Evolutionary conservation across 495 filamentous ascomycete species (phyloP).

Genomic region (Parathielavia appendiculata): DNA sequence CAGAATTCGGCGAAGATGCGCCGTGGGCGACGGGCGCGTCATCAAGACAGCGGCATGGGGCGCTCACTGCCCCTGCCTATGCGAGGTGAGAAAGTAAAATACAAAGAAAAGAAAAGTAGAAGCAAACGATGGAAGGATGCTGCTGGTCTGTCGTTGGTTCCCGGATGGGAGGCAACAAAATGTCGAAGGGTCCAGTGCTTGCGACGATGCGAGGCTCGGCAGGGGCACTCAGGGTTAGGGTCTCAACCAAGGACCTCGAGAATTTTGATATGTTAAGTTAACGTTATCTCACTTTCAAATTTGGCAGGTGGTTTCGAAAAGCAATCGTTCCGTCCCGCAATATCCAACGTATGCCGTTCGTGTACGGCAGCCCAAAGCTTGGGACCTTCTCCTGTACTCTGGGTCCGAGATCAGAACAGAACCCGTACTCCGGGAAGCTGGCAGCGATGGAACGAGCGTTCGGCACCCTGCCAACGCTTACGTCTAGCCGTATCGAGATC

Average conservation of each 20-base stretch:
- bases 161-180: too few species aligned
- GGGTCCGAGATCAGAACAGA: neutral
- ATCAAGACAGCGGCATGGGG: constrained; percentile 40
- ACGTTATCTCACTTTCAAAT: too few species aligned
- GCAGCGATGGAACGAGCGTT: neutral
- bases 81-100: neutral
- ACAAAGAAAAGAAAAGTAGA: constrained; percentile 1
- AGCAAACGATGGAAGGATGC: constrained; percentile 3
- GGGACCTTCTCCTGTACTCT: neutral
- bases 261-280: too few species aligned
- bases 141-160: neutral
- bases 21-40: constrained; percentile 52
- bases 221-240: too few species aligned
- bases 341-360: too few species aligned
- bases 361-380: too few species aligned
- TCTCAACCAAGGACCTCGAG: too few species aligned
- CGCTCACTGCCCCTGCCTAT: constrained; percentile 2
- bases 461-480: neutral
- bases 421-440: neutral
- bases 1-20: constrained; percentile 56
- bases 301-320: too few species aligned
- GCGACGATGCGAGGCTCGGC: too few species aligned
- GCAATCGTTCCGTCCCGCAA: too few species aligned
- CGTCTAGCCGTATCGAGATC: constrained; percentile 1
- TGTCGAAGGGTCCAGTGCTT: too few species aligned